Evolutionary conservation across 2,329 filamentous ascomycete species (phyloP).

Genomic region (Trichoderma semiorbis): DNA sequence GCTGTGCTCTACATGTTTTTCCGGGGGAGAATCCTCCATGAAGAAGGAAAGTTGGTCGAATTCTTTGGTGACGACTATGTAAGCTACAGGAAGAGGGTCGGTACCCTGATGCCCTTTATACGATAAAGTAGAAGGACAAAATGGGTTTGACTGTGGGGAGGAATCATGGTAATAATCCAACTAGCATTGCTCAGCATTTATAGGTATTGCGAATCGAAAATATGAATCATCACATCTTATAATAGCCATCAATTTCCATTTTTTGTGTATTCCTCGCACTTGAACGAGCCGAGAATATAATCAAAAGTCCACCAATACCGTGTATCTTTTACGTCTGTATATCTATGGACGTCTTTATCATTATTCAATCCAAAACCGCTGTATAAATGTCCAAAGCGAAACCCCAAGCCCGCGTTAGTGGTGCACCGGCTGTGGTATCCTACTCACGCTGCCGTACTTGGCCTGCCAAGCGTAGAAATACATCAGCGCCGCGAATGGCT

Average conservation of each 20-base stretch:
- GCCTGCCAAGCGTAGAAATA: slow-evolving; percentile 99
- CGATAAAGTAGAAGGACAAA: slow-evolving; percentile 20
- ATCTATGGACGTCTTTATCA: not conserved
- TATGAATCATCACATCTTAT: not conserved
- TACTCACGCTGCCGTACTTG: slow-evolving; percentile 83
- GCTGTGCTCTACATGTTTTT: slow-evolving; percentile 86
- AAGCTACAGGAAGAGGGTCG: slow-evolving; percentile 66
- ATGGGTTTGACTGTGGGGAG: not conserved
- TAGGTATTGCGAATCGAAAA: not conserved
- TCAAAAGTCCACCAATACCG: not conserved
- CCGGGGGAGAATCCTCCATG: slow-evolving; percentile 64
- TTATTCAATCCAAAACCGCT: not conserved
- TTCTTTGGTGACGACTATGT: slow-evolving; percentile 87
- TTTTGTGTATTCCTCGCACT: not conserved
- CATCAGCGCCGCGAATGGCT: slow-evolving; percentile 84
- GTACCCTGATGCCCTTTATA: slow-evolving; percentile 74
- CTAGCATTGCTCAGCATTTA: not conserved
- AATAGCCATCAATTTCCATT: not conserved
- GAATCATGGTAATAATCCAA: not conserved
- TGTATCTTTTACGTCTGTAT: not conserved
- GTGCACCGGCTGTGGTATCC: slow-evolving; percentile 21
- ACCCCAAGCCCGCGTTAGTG: not conserved
- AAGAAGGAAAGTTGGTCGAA: slow-evolving; percentile 71
- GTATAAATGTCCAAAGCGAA: not conserved
- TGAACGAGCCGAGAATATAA: not conserved